Evolutionary conservation across 2,329 filamentous ascomycete species (phyloP).

Genomic region (Cytospora leucostoma): DNA sequence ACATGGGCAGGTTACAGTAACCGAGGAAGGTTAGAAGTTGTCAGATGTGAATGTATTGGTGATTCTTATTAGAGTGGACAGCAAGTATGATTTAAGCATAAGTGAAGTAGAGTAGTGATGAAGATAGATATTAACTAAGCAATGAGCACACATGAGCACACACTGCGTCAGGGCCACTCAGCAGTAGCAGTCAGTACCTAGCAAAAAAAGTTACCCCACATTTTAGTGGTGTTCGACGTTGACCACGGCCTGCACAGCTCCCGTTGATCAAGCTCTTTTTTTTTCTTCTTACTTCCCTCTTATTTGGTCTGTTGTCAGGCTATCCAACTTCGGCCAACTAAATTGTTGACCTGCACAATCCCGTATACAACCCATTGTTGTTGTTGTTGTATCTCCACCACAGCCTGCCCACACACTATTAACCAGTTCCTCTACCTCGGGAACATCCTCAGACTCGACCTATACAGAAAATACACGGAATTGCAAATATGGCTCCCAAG

Average conservation of each 20-base stretch:
- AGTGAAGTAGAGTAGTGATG: too few species aligned
- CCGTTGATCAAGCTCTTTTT: neutral
- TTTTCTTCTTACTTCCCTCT: neutral
- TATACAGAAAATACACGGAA: neutral
- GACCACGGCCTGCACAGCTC: neutral
- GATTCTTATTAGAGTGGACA: too few species aligned
- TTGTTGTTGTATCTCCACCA: neutral
- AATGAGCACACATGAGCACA: neutral
- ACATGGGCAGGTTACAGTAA: too few species aligned
- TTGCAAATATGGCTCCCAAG: constrained; percentile 78
- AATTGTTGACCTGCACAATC: constrained; percentile 5
- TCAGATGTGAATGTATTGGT: too few species aligned
- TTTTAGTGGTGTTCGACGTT: neutral
- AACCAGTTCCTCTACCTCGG: neutral
- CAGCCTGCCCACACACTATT: neutral
- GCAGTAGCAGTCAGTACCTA: neutral
- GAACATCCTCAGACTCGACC: neutral
- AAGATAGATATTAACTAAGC: neutral
- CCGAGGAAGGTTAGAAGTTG: too few species aligned
- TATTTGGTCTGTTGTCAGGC: too few species aligned
- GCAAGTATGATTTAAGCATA: too few species aligned
- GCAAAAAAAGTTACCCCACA: constrained; percentile 25
- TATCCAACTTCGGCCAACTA: too few species aligned
- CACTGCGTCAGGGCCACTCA: neutral
- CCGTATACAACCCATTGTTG: constrained; percentile 5